Conservation (phyloP, 2,329 filamentous ascomycete species). For the Fusarium sp. region DNA sequence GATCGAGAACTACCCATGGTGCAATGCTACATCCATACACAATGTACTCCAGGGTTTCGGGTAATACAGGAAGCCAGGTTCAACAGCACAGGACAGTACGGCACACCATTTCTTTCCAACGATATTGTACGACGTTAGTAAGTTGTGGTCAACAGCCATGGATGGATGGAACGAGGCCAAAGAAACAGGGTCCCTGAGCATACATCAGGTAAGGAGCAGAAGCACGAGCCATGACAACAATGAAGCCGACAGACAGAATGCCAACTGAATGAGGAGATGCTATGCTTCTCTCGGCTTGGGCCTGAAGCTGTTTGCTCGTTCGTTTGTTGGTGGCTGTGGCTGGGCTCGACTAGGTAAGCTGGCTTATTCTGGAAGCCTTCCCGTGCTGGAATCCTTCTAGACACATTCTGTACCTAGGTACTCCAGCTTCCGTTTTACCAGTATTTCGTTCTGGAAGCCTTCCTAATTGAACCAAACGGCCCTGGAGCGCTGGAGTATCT, state of each 20-base stretch:
- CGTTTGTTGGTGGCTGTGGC: neutral
- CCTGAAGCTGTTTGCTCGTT: neutral
- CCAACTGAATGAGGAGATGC: neutral
- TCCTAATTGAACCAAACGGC: slow-evolving; percentile 19
- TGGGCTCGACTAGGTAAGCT: neutral
- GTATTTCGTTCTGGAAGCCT: slow-evolving; percentile 39
- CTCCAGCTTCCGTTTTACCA: neutral
- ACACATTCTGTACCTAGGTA: slow-evolving; percentile 5
- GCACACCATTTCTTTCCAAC: neutral
- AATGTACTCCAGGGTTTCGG: neutral
- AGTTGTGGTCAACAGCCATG: neutral
- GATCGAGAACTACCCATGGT: neutral
- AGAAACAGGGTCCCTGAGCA: neutral
- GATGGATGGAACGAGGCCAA: neutral
- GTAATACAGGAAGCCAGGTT: slow-evolving; percentile 3
- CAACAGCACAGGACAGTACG: neutral
- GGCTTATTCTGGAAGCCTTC: neutral
- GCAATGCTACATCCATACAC: neutral
- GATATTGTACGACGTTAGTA: neutral
- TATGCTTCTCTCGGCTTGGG: slow-evolving; percentile 2
- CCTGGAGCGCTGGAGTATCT: neutral
- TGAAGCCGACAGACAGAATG: neutral
- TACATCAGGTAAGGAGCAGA: slow-evolving; percentile 4
- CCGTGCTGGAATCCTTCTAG: slow-evolving; percentile 31
- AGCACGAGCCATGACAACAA: slow-evolving; percentile 7